Evolutionary conservation across 768 basidiomycete genomes (phyloP).

Genomic region (Leccinum sublutescens): DNA sequence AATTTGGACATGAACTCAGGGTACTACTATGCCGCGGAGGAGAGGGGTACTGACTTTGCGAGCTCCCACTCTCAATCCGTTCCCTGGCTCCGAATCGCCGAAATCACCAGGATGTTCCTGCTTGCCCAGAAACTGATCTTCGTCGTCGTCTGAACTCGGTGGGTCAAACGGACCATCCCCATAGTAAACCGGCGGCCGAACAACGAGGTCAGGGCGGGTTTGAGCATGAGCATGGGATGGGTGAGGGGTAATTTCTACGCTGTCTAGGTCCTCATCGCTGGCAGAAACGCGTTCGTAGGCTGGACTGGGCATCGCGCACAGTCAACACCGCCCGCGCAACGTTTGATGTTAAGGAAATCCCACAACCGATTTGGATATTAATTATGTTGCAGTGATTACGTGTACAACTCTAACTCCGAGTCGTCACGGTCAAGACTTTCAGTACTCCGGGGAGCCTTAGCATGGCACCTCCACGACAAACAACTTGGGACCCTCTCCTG

Average conservation of each 20-base stretch:
- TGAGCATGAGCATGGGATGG: conserved; percentile 1
- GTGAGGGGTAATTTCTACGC: conserved; percentile 8
- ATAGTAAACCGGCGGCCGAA: conserved; percentile 53
- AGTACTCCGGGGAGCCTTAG: neutral
- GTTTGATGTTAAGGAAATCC: neutral
- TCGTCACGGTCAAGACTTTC: neutral
- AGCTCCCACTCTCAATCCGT: conserved; percentile 36
- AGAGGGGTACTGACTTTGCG: conserved; percentile 32
- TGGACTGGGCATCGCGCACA: conserved; percentile 24
- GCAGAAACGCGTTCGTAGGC: conserved; percentile 32
- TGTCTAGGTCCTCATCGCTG: conserved; percentile 25
- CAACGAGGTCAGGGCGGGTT: conserved; percentile 9
- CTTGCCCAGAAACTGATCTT: conserved; percentile 49
- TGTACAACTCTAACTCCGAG: neutral
- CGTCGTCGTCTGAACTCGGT: conserved; percentile 73
- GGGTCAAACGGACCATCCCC: conserved; percentile 75
- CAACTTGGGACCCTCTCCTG: conserved; percentile 87
- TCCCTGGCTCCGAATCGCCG: conserved; percentile 28
- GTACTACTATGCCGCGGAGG: neutral
- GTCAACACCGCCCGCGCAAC: conserved; percentile 2
- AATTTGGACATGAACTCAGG: conserved; percentile 8
- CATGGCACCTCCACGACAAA: conserved; percentile 41
- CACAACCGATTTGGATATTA: neutral
- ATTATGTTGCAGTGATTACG: conserved; percentile 20
- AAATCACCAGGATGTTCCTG: conserved; percentile 16